These are phyloP conservation scores for Naganishia cerealis DNA, from an alignment of 1,284 basidiomycete species.

Conservation along the genomic window DNA sequence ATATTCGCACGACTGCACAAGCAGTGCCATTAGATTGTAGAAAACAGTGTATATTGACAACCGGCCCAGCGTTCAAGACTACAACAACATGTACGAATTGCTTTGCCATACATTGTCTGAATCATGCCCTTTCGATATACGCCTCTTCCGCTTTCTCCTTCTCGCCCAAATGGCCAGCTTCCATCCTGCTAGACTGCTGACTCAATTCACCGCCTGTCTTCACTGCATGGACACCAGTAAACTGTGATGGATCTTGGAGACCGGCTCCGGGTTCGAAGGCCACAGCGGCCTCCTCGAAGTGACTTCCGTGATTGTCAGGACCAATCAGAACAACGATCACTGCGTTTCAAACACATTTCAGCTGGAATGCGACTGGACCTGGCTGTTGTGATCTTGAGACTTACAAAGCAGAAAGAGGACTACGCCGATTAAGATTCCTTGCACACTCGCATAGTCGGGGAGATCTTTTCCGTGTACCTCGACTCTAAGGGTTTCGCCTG, in stretches of 20 bases:
- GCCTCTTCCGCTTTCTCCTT: conserved; percentile 12
- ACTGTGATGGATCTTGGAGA: conserved; percentile 53
- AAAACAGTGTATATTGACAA: background rate
- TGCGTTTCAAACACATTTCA: background rate
- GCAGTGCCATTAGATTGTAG: background rate
- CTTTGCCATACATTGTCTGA: background rate
- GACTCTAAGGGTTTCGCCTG: conserved; percentile 52
- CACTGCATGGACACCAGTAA: conserved; percentile 35
- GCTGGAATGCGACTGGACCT: background rate
- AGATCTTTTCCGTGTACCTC: conserved; percentile 54
- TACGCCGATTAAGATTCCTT: conserved; percentile 66
- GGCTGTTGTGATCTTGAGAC: conserved; percentile 35
- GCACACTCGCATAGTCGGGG: conserved; percentile 76
- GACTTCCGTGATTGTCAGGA: conserved; percentile 65
- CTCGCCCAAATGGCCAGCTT: conserved; percentile 9
- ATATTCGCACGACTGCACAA: conserved; percentile 43
- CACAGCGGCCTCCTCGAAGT: conserved; percentile 77
- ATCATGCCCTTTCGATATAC: conserved; percentile 7
- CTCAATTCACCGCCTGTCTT: conserved; percentile 21
- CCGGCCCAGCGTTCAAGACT: background rate
- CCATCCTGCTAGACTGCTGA: conserved; percentile 21
- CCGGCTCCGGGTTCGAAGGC: conserved; percentile 75
- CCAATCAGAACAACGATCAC: conserved; percentile 58
- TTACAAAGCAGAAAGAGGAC: conserved; percentile 51
- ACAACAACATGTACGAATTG: background rate